phyloP scores from a whole-genome alignment of 148 eudicot species.

The Tetragonia tetragonoides region DNA sequence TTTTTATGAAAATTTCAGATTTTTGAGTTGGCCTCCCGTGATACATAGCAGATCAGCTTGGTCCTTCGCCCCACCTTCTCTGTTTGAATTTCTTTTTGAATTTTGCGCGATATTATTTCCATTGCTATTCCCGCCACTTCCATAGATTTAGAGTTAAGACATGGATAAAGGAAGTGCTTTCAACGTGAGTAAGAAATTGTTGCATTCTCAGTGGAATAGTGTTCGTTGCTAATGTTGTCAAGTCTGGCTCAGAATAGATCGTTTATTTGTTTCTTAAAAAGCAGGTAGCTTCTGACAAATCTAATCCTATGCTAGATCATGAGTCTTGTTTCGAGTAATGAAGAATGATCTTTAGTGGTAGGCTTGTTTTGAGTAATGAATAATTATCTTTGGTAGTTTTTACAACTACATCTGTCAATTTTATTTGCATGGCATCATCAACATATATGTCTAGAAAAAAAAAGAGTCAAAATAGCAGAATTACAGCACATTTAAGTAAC shows the following conservation, averaged over 20 bases:
- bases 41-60: background rate
- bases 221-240: too few relatives aligned
- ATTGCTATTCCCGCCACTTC: background rate
- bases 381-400: background rate
- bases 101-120: background rate
- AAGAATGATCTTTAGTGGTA: background rate
- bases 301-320: background rate
- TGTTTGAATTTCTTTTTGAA: background rate
- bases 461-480: background rate
- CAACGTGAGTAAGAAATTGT: background rate
- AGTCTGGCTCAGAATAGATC: background rate
- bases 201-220: background rate
- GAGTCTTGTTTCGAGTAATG: background rate
- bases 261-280: background rate
- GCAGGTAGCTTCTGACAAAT: background rate
- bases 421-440: background rate
- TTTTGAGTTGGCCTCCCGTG: background rate
- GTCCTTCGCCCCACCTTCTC: background rate
- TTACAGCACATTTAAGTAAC: background rate
- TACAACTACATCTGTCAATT: background rate
- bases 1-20: background rate
- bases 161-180: background rate
- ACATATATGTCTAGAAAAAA: background rate
- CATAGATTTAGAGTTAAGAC: background rate
- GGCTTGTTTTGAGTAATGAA: background rate